phyloP scores from a whole-genome alignment of 1,139 yeast genomes.

The Yamadazyma taylorii region DNA sequence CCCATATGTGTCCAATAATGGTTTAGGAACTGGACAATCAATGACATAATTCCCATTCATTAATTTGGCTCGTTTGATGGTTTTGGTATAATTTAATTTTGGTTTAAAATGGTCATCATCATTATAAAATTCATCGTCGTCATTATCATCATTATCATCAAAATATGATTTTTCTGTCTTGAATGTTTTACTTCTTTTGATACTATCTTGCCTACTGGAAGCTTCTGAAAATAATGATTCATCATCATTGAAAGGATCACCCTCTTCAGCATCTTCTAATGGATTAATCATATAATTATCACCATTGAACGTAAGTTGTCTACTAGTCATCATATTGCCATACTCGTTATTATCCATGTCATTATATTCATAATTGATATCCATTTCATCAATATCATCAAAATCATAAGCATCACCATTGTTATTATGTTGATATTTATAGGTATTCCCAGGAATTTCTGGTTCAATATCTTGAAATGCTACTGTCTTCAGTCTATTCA shows the following conservation, averaged over 20 bases:
- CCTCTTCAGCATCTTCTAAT: constrained; percentile 41
- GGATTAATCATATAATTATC: constrained; percentile 45
- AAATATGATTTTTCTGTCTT: constrained; percentile 6
- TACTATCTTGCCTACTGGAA: constrained; percentile 39
- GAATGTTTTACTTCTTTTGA: constrained; percentile 22
- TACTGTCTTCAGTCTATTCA: constrained; percentile 27
- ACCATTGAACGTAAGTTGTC: constrained; percentile 30
- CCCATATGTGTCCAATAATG: constrained; percentile 55
- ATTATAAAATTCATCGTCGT: constrained; percentile 16
- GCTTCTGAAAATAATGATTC: constrained; percentile 46
- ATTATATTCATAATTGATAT: constrained; percentile 16
- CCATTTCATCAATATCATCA: constrained; percentile 23
- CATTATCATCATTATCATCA: constrained; percentile 4
- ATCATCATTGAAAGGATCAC: constrained; percentile 47
- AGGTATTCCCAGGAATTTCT: constrained; percentile 34
- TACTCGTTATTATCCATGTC: constrained; percentile 20
- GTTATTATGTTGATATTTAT: constrained; percentile 11
- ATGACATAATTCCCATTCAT: constrained; percentile 73
- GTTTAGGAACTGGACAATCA: constrained; percentile 74
- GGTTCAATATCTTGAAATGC: constrained; percentile 38
- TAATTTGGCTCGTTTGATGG: constrained; percentile 52
- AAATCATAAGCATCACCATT: constrained; percentile 18
- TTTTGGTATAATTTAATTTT: constrained; percentile 44
- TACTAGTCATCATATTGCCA: constrained; percentile 24
- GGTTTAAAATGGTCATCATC: constrained; percentile 46